Conservation (phyloP, 352 stramenopile species). For the Pythium vanterpoolii region DNA sequence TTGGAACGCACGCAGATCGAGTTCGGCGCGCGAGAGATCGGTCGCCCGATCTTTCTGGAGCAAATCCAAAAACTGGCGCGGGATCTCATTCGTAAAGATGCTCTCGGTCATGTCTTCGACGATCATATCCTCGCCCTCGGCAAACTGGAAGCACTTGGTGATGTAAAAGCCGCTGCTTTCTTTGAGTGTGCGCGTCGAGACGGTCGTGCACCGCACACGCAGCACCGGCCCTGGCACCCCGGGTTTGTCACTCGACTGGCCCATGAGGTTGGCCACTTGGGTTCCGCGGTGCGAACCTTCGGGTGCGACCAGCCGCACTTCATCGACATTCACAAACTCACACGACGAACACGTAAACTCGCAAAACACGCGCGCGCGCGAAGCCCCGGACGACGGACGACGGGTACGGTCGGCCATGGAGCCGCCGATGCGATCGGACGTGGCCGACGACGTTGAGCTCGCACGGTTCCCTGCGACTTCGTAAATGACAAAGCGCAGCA, state of each 20-base stretch:
- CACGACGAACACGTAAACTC: conserved; percentile 70
- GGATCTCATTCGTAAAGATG: conserved; percentile 76
- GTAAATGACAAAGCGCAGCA: conserved; percentile 82
- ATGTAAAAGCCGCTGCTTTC: conserved; percentile 77
- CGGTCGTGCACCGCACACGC: conserved; percentile 69
- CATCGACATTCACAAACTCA: conserved; percentile 51
- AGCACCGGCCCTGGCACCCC: conserved; percentile 34
- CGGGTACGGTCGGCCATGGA: not conserved
- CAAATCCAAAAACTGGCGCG: conserved; percentile 73
- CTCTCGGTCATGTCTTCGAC: conserved; percentile 82
- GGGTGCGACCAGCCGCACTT: conserved; percentile 57
- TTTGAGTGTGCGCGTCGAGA: conserved; percentile 66
- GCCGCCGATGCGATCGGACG: conserved; percentile 12
- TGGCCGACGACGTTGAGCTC: conserved; percentile 21
- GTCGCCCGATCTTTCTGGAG: conserved; percentile 47
- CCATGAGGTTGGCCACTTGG: conserved; percentile 22
- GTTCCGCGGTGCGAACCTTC: conserved; percentile 44
- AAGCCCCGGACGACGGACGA: conserved; percentile 36
- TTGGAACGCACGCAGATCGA: conserved; percentile 53
- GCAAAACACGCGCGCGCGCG: conserved; percentile 68
- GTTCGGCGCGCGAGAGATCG: conserved; percentile 49
- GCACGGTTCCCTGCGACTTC: conserved; percentile 52
- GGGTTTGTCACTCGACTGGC: not conserved
- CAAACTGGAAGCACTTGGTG: conserved; percentile 81
- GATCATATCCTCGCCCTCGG: conserved; percentile 65